Evolutionary conservation across 441 rosid species (phyloP), one percentile per base, ranked within the genome.

Genomic region (Pelargonium myrrhifolium): DNA sequence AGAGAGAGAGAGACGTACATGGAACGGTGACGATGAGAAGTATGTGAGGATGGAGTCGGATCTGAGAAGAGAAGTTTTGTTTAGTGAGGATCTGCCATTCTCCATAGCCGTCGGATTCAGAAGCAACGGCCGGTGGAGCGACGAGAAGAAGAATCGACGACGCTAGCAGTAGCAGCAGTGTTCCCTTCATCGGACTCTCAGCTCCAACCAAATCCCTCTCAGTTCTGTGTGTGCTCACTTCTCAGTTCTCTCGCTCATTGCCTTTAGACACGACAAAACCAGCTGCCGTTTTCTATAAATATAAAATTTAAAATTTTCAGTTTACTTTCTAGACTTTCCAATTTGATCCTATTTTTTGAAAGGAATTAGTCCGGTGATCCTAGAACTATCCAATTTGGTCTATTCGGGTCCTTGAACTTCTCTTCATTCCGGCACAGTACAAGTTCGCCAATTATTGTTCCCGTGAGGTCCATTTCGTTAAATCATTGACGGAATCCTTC

Each of bases 61-160:
- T 91, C 92, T 87, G 90, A 69, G 97, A 84, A 67, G 96, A 88
- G 82, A 87, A 87, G 77, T 88, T 91, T 26, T 79, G 89, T 64
- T 86, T 84, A 62, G 88, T 83, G 55, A 94, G 86, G 58, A 80
- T 79, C 74, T 76, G 83, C 96, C 99, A 94, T 72, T 79, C 79
- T 26, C 76, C 81, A 55, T 69, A 49, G 43, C 76, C 68, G 74
- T 14, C 69, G 39, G 81, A 53, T 61, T 72, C 70, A 35, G 60
- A 64, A 64, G 18, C 65, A 20, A 39, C 72, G 35, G 35, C 39
- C 9, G 18, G 59, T 7, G 20, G 24, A 53, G 20, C 22, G 20
- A 10, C 12, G n/a, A 43, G 49, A 43, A 45, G 53, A 45, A 53
- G 59, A 53, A 15, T 5, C 59, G 17, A 53, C 59, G 59, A 18